Conservation (phyloP, 2,329 filamentous ascomycete species). For the Nemania abortiva region DNA sequence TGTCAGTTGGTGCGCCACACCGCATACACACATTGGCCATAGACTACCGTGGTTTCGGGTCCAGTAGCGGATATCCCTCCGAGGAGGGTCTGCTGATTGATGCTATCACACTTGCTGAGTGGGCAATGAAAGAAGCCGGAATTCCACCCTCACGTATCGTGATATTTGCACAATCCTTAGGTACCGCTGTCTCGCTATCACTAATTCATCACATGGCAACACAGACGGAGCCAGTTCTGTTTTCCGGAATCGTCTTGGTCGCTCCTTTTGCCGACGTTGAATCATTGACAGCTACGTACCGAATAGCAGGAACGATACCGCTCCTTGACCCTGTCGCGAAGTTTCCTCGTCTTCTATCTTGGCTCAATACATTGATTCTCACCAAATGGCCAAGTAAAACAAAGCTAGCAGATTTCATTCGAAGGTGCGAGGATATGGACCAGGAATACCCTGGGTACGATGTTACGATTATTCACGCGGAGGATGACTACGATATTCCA, state of each 20-base stretch:
- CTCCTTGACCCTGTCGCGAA: slow-evolving; percentile 64
- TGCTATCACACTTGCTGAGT: slow-evolving; percentile 64
- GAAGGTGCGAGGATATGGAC: slow-evolving; percentile 50
- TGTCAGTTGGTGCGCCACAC: slow-evolving; percentile 62
- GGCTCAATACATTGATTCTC: slow-evolving; percentile 61
- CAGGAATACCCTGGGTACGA: slow-evolving; percentile 53
- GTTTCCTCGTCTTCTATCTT: slow-evolving; percentile 60
- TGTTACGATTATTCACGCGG: slow-evolving; percentile 62
- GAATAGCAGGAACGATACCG: slow-evolving; percentile 66
- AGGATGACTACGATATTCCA: slow-evolving; percentile 66
- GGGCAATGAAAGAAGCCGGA: slow-evolving; percentile 63
- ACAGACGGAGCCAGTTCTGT: slow-evolving; percentile 55
- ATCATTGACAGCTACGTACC: slow-evolving; percentile 67
- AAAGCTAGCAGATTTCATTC: slow-evolving; percentile 60
- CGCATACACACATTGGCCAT: slow-evolving; percentile 70
- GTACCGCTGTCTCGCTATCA: slow-evolving; percentile 59
- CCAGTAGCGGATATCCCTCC: slow-evolving; percentile 64
- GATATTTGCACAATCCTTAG: slow-evolving; percentile 70
- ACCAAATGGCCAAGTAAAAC: slow-evolving; percentile 66
- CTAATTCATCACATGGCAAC: slow-evolving; percentile 51
- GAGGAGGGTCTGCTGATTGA: slow-evolving; percentile 67
- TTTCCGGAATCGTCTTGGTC: slow-evolving; percentile 67
- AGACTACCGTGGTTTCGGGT: slow-evolving; percentile 72
- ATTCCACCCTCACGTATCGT: slow-evolving; percentile 68
- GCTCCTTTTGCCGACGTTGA: slow-evolving; percentile 69